Percentiles rank a stretch among this genome's conserved stretches.
Conservation (phyloP, 140 eudicot species). For the Anethum foeniculum region DNA sequence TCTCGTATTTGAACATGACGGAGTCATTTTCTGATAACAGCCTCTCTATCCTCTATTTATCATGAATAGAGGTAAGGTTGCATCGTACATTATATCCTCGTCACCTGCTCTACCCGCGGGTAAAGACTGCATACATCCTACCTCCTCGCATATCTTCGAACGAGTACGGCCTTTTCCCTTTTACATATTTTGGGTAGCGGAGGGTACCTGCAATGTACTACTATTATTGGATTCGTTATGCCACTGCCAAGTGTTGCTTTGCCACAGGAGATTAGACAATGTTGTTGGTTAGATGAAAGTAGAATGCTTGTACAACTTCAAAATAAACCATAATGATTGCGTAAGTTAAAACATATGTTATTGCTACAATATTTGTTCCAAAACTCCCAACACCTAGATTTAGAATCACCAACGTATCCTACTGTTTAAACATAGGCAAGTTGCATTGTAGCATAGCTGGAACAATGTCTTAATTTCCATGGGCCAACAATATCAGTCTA, state of each 20-base stretch:
- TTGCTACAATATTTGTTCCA: constrained; percentile 2
- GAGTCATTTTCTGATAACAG: too few relatives aligned
- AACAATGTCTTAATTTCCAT: background rate
- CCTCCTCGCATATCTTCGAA: too few relatives aligned
- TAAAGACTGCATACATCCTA: too few relatives aligned
- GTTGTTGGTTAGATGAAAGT: too few relatives aligned
- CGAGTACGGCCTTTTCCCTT: too few relatives aligned
- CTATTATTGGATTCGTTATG: background rate
- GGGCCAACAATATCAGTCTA: constrained; percentile 13
- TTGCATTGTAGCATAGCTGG: background rate
- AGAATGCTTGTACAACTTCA: background rate
- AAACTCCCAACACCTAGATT: background rate
- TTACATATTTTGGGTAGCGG: too few relatives aligned
- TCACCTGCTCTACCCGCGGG: too few relatives aligned
- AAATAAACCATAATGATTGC: background rate
- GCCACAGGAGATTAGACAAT: background rate
- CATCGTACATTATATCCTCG: too few relatives aligned
- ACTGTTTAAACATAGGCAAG: background rate
- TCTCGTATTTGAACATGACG: too few relatives aligned
- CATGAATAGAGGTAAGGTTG: too few relatives aligned
- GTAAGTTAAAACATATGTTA: background rate
- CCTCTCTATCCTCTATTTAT: too few relatives aligned
- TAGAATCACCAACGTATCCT: background rate
- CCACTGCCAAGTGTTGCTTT: background rate
- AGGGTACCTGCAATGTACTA: background rate